A percentile compares a stretch with the other conserved stretches of the same genome.
Conservation (phyloP, 345 rosid genomes). For the Ceriops zippeliana region DNA sequence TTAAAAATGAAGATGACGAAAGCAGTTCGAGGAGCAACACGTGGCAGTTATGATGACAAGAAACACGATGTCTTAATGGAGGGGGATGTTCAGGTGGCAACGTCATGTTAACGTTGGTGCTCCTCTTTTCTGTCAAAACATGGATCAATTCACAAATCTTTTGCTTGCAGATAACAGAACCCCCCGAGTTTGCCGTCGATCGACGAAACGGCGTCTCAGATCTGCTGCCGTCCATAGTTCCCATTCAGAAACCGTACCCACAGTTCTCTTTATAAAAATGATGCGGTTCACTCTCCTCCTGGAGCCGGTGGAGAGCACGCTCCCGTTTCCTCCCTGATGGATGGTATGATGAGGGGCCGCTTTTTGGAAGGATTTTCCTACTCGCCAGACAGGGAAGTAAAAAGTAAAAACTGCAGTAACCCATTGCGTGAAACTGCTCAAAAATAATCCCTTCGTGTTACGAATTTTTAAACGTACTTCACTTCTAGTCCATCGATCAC, state of each 20-base stretch:
- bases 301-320: no score
- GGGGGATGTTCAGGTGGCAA: background rate
- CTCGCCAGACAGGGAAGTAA: background rate
- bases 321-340: no score
- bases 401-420: background rate
- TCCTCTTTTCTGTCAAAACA: background rate
- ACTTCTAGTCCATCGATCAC: no score
- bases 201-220: background rate
- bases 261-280: background rate
- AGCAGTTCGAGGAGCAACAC: background rate
- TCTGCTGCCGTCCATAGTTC: background rate
- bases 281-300: no score
- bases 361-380: background rate
- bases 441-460: background rate
- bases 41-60: background rate
- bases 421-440: background rate
- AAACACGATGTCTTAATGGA: no score
- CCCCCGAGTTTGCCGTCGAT: background rate
- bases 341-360: no score
- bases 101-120: conserved; percentile 2
- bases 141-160: background rate
- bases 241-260: background rate
- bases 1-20: no score
- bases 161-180: background rate
- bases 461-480: no score